phyloP scores from a whole-genome alignment of 805 yeast species.

The Saccharomycopsis sp. region DNA sequence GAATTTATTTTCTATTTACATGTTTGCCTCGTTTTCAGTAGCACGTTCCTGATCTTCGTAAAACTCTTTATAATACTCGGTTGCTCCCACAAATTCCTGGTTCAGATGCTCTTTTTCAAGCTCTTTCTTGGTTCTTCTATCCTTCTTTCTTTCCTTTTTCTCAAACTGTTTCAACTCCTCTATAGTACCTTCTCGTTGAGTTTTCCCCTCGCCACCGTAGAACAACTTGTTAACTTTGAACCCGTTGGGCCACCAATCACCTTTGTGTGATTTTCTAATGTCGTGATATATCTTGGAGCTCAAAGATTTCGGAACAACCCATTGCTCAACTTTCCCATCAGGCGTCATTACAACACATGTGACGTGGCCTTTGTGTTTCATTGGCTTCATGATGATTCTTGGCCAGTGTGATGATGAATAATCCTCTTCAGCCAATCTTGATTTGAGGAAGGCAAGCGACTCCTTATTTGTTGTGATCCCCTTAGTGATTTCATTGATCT shows the following conservation, averaged over 20 bases:
- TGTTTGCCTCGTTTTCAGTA: too few relatives aligned
- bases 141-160: neutral
- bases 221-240: conserved; percentile 41
- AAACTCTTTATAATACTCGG: neutral
- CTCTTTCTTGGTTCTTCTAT: conserved; percentile 5
- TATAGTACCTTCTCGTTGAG: neutral
- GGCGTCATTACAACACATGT: conserved; percentile 70
- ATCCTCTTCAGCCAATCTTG: neutral
- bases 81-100: conserved; percentile 1
- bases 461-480: conserved; percentile 18
- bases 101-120: neutral
- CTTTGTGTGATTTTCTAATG: conserved; percentile 75
- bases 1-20: too few relatives aligned
- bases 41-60: neutral
- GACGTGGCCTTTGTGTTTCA: conserved; percentile 76
- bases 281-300: conserved; percentile 76
- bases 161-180: too few relatives aligned
- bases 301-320: conserved; percentile 77
- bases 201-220: conserved; percentile 26
- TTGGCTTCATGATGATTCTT: conserved; percentile 61
- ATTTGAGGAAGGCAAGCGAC: conserved; percentile 1
- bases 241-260: conserved; percentile 80
- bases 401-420: conserved; percentile 47
- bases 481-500: conserved; percentile 19
- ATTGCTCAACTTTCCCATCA: conserved; percentile 71